Base-by-base conservation (phyloP, 2,329 filamentous ascomycete species). In the Penicillium decumbens region DNA sequence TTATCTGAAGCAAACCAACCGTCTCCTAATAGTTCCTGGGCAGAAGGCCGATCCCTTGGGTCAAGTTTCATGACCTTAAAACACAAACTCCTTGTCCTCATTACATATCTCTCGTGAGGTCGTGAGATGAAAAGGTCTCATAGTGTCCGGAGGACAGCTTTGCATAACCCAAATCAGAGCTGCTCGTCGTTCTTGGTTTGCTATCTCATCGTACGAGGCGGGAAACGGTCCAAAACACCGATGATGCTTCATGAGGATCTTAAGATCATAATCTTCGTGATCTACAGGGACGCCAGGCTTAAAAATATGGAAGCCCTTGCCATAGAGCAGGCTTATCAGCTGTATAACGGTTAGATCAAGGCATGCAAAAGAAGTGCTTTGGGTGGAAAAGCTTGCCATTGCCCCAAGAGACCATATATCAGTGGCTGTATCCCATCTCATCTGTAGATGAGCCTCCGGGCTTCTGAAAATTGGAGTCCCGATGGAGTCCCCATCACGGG, bases 31-130 rank as follows among this genome's bases (percentile, higher is more conserved):
- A 44, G 24, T 37, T 38, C 42, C 42, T 28, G n/a, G 30, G 42
- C 8, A 44, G 42, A 44, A 37, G 18, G 72, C 28, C 71, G 61
- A 50, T 75, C 72, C 48, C 72, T 65, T 38, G 67, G 70, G 51
- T 75, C 71, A 6, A 76, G 61, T 52, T 68, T 74, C 71, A 76
- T 74, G 15, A 75, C 71, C 55, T 65, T 74, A 2, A 58, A 58
- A 41, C n/a, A 75, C 50, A 54, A 75, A 75, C 12, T 43, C 46
- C 42, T 64, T 67, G 45, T 71, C 66, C 35, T 62, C 54, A 24
- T 58, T 47, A 3, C 52, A 59, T 18, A 72, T 58, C 48, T 71
- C 68, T 40, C 42, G 35, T 12, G 59, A 25, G 40, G 49, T 47
- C 5, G 46, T 51, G 46, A 37, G 35, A 49, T 45, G 40, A 47